A percentile compares a stretch with the other conserved stretches of the same genome.
Evolutionary conservation across 176 grass and related monocot species (phyloP).

Genomic region (Calamus simplicifolius): DNA sequence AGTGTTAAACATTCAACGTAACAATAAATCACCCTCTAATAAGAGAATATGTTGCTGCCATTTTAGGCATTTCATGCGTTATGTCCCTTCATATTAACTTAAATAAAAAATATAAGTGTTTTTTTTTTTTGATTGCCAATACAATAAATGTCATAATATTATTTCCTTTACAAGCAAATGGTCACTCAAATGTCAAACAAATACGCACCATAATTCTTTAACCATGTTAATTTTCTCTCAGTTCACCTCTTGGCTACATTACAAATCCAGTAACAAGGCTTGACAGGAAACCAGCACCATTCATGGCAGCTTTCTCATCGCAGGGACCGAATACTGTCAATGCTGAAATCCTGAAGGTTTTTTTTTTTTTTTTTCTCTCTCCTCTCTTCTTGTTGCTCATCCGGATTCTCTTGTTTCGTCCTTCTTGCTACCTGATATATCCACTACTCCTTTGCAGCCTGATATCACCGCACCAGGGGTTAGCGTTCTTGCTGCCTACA

Average conservation of each 20-base stretch:
- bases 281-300: constrained; percentile 39
- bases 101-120: too few species aligned
- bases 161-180: too few species aligned
- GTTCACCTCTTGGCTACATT: constrained; percentile 34
- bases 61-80: too few species aligned
- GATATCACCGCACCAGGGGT: constrained; percentile 57
- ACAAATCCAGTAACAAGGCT: constrained; percentile 34
- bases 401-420: neutral
- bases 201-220: too few species aligned
- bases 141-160: too few species aligned
- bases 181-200: too few species aligned
- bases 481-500: constrained; percentile 45
- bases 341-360: constrained; percentile 55
- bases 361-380: neutral
- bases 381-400: too few species aligned
- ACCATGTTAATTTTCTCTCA: neutral
- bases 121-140: too few species aligned
- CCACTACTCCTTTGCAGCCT: constrained; percentile 19
- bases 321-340: constrained; percentile 51
- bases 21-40: too few species aligned
- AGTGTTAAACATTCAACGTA: too few species aligned
- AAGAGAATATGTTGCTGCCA: too few species aligned
- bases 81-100: too few species aligned
- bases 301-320: constrained; percentile 61
- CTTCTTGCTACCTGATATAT: neutral